Conservation (phyloP, 148 eudicot genomes). For the Silene conica region DNA sequence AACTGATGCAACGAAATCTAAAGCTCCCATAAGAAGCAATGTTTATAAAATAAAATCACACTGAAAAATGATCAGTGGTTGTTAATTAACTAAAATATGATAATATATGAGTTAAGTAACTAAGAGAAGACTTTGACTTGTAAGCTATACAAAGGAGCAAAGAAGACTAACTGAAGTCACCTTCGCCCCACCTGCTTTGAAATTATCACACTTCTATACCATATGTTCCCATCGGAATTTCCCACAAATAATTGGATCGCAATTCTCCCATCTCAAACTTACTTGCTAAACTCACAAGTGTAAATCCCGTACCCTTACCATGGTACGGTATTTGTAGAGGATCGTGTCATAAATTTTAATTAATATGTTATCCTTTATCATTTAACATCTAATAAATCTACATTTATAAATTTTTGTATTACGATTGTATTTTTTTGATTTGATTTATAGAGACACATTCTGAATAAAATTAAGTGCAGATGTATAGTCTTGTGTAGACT, state of each 20-base stretch:
- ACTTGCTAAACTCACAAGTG: no score
- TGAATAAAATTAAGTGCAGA: no score
- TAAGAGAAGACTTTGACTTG: constrained; percentile 12
- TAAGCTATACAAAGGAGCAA: background rate
- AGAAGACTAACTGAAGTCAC: background rate
- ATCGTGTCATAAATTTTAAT: no score
- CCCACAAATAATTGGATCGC: background rate
- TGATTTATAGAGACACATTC: no score
- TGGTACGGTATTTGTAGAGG: no score
- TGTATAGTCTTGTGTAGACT: no score
- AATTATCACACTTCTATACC: background rate
- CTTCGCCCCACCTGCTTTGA: constrained; percentile 4
- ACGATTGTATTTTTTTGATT: no score
- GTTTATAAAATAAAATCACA: background rate
- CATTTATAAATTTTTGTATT: no score
- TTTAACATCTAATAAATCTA: no score
- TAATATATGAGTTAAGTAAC: background rate
- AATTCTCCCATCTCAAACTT: no score
- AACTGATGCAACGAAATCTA: constrained; percentile 16
- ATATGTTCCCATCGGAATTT: background rate
- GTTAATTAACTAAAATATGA: background rate
- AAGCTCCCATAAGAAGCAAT: constrained; percentile 4
- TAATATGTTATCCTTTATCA: no score
- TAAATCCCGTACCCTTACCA: no score
- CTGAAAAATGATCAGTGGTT: background rate